Percentiles rank a stretch among this genome's conserved stretches.
Evolutionary conservation across 148 eudicot genomes (phyloP).

Genomic region (Salicornia ramosissima): DNA sequence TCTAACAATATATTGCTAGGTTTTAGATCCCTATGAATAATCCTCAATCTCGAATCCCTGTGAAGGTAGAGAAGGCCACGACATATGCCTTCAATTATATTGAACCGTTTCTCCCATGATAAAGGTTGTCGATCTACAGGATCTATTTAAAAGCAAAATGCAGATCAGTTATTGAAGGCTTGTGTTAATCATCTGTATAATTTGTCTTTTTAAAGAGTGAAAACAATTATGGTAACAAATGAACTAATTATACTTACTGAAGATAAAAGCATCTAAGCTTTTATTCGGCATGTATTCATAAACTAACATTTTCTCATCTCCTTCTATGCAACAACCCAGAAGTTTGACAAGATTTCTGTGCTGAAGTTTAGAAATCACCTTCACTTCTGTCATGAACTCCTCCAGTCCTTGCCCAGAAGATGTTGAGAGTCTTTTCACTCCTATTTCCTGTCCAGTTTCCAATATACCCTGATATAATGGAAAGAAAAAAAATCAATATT

Average conservation of each 20-base stretch:
- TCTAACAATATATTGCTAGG: slow-evolving; percentile 40
- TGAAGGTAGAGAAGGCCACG: slow-evolving; percentile 43
- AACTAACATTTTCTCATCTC: slow-evolving; percentile 39
- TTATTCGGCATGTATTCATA: slow-evolving; percentile 50
- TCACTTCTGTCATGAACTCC: slow-evolving; percentile 52
- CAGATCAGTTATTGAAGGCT: not conserved
- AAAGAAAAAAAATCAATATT: not conserved
- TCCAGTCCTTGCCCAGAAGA: slow-evolving; percentile 45
- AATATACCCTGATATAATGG: slow-evolving; percentile 26
- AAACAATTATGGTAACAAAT: not conserved
- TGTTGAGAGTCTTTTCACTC: slow-evolving; percentile 49
- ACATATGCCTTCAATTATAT: slow-evolving; percentile 36
- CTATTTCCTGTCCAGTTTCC: slow-evolving; percentile 32
- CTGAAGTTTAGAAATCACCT: slow-evolving; percentile 44
- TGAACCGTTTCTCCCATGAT: slow-evolving; percentile 34
- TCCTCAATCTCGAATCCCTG: slow-evolving; percentile 35
- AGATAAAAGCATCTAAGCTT: slow-evolving; percentile 42
- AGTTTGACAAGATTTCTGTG: slow-evolving; percentile 54
- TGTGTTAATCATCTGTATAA: not conserved
- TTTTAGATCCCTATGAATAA: slow-evolving; percentile 39
- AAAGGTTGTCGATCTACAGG: slow-evolving; percentile 6
- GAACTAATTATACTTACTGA: slow-evolving; percentile 27
- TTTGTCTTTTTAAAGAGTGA: not conserved
- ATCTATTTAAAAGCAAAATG: slow-evolving; percentile 11
- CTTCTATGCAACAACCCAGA: slow-evolving; percentile 46